Conservation (phyloP, 805 yeast genomes). For the Ogataea populi-albae region DNA sequence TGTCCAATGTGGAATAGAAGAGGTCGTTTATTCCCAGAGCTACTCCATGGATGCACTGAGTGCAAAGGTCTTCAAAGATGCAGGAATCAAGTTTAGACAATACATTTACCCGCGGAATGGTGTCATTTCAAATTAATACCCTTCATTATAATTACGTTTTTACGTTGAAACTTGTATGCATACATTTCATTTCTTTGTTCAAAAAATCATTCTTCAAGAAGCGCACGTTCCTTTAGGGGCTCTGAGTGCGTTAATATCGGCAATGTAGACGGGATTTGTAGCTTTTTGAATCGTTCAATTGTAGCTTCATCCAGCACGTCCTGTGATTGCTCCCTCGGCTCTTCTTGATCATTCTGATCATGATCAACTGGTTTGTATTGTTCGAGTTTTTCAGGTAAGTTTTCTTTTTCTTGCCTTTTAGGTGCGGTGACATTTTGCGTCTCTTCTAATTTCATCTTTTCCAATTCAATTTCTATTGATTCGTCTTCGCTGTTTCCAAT, state of each 20-base stretch:
- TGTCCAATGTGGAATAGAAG: constrained; percentile 85
- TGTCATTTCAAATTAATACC: constrained; percentile 9
- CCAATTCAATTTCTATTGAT: constrained; percentile 25
- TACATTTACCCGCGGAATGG: constrained; percentile 40
- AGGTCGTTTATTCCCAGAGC: constrained; percentile 89
- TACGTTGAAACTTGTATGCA: too few species aligned
- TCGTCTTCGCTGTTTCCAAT: constrained; percentile 13
- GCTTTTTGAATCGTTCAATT: constrained; percentile 9
- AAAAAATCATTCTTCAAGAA: background rate
- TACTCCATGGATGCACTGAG: constrained; percentile 89
- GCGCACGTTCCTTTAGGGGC: background rate
- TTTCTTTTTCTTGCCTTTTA: background rate
- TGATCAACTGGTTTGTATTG: constrained; percentile 4
- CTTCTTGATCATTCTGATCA: constrained; percentile 1
- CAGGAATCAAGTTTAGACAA: constrained; percentile 70
- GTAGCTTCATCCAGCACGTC: constrained; percentile 4
- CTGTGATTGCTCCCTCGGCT: background rate
- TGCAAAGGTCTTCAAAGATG: constrained; percentile 66
- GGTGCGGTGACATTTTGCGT: constrained; percentile 1
- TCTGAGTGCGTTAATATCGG: too few species aligned
- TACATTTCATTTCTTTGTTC: background rate
- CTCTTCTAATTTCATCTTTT: constrained; percentile 10
- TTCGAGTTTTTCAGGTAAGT: constrained; percentile 6
- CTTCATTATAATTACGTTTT: too few species aligned
- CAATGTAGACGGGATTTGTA: constrained; percentile 11